Evolutionary conservation across 148 eudicot species (phyloP).

Genomic region (Fagopyrum esculentum): DNA sequence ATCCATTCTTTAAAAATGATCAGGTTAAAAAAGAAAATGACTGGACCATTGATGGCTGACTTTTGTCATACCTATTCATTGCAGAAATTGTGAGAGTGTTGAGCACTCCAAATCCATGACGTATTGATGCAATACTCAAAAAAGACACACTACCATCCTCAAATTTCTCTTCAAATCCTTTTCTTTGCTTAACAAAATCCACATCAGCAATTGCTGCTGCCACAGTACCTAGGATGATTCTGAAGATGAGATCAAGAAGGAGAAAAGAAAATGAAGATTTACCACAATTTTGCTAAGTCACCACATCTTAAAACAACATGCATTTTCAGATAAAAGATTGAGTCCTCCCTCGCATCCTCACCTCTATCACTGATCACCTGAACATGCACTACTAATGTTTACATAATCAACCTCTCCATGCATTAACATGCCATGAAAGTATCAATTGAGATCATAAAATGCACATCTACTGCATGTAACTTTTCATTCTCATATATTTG

Average conservation of each 20-base stretch:
- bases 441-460: not conserved
- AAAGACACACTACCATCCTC: constrained; percentile 91
- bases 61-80: constrained; percentile 46
- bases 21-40: not conserved
- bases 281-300: not conserved
- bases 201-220: constrained; percentile 93
- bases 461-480: not conserved
- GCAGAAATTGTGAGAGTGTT: constrained; percentile 51
- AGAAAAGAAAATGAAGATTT: not conserved
- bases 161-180: constrained; percentile 66
- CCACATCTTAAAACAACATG: not conserved
- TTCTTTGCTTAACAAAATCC: constrained; percentile 79
- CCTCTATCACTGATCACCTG: not conserved
- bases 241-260: not conserved
- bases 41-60: not conserved
- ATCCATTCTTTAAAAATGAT: not conserved
- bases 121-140: constrained; percentile 76
- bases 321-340: not conserved
- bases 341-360: not conserved
- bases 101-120: constrained; percentile 68
- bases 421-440: not conserved
- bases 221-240: constrained; percentile 65
- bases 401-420: not conserved
- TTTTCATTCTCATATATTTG: not conserved
- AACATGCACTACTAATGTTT: not conserved